A percentile compares a stretch with the other conserved stretches of the same genome.
These are phyloP conservation scores for Rhizophagus clarus DNA, from an alignment of 192 early-diverging fungal genomes.

Conservation along the genomic window DNA sequence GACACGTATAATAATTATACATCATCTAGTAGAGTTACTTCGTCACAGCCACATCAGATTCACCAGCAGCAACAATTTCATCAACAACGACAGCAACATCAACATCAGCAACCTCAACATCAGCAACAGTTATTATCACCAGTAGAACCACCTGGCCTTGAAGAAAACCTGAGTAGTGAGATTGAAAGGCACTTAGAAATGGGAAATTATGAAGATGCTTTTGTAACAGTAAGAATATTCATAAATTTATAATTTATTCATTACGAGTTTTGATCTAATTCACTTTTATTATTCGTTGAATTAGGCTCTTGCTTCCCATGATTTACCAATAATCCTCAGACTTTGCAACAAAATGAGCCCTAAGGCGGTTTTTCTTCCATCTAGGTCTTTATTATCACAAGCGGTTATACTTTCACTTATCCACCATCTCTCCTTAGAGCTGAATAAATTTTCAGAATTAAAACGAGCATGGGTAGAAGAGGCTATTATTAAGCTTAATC, in stretches of 20 bases:
- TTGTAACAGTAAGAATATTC: slow-evolving; percentile 34
- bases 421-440: slow-evolving; percentile 43
- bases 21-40: slow-evolving; percentile 9
- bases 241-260: not conserved
- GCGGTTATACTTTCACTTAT: slow-evolving; percentile 48
- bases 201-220: slow-evolving; percentile 33
- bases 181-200: slow-evolving; percentile 17
- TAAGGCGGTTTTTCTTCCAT: slow-evolving; percentile 37
- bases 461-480: slow-evolving; percentile 31
- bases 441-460: slow-evolving; percentile 21
- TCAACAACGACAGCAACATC: slow-evolving; percentile 1
- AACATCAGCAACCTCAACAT: slow-evolving; percentile 5
- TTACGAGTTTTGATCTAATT: not conserved
- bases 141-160: slow-evolving; percentile 38
- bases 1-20: slow-evolving; percentile 19
- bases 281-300: not conserved
- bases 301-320: slow-evolving; percentile 45
- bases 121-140: slow-evolving; percentile 13
- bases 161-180: slow-evolving; percentile 34
- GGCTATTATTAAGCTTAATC: slow-evolving; percentile 33
- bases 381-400: slow-evolving; percentile 39
- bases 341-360: slow-evolving; percentile 45
- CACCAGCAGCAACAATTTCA: slow-evolving; percentile 5
- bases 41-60: not conserved
- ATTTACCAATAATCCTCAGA: slow-evolving; percentile 36